A percentile compares a stretch with the other conserved stretches of the same genome.
Conservation (phyloP, 257 asterid species). For the Salvia miltiorrhiza region DNA sequence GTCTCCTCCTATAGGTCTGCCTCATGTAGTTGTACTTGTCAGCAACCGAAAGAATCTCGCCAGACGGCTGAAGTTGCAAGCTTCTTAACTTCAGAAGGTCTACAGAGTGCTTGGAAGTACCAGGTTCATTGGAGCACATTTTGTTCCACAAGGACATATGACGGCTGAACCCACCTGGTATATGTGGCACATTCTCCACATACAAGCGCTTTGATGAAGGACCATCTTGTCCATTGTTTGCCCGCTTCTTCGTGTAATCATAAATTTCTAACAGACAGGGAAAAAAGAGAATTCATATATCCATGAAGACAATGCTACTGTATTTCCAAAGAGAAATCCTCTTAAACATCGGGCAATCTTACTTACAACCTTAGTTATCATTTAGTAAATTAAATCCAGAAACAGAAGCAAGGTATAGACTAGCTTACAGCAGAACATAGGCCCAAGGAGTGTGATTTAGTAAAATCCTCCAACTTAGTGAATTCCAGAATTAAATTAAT, state of each 20-base stretch:
- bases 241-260: constrained; percentile 58
- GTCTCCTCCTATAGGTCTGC: constrained; percentile 68
- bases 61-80: constrained; percentile 54
- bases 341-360: neutral
- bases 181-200: constrained; percentile 84
- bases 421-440: constrained; percentile 5
- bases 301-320: constrained; percentile 13
- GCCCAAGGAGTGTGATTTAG: neutral
- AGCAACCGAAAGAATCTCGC: constrained; percentile 68
- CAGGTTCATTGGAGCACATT: constrained; percentile 38
- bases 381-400: constrained; percentile 1
- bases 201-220: constrained; percentile 76
- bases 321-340: constrained; percentile 1
- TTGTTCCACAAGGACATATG: constrained; percentile 50
- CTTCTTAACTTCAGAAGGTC: constrained; percentile 58
- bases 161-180: constrained; percentile 85
- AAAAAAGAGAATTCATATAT: constrained; percentile 37
- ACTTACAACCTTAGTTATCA: neutral
- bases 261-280: constrained; percentile 57
- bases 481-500: neutral
- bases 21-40: constrained; percentile 88
- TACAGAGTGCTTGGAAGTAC: constrained; percentile 43
- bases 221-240: constrained; percentile 75
- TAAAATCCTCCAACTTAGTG: constrained; percentile 1
- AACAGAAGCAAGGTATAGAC: neutral